Base-by-base conservation (phyloP, 495 filamentous ascomycete genomes). In the Xylaria grammica region DNA sequence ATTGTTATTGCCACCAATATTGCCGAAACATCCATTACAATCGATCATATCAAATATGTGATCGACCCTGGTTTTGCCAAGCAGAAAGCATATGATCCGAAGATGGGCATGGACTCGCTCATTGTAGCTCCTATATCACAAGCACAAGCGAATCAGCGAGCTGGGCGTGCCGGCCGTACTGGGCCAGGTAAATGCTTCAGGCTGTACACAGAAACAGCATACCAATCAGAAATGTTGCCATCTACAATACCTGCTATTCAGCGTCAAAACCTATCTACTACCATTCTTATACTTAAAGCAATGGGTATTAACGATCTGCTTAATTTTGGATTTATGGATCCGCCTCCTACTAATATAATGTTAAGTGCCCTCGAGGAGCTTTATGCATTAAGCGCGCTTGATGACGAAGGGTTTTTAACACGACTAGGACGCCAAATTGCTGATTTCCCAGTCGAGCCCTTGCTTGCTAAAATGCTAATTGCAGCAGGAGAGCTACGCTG, bases 1-100 rank as follows among this genome's bases (percentile, higher is more conserved):
- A 93, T 97, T 17, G 91, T 99, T 53, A 97, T 99, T 74, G 96
- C 95, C 2, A 99, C 95, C 19, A 99, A 99, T 67, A 99, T 99
- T 71, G 95, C 95, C 0, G 95, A 99, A 72, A 99, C 95, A 0
- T 96, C 91, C 17, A 94, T 99, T 68, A 99, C 95, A 0, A 97
- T 99, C 62, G 95, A 98, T 74, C 88, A 91, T 44, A 96, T 99
- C 65, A 96, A 96, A 79, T 99, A 96, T 74, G 96, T 99, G 34
- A 86, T 99, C 40, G 95, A 99, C 72, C 94, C 95, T 7, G 95
- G 95, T 2, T 98, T 98, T 69, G 94, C 97, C 63, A 99, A 98
- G 80, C 94, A 98, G 70, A 97, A 96, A 67, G 92, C 92, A 19
- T 99, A 95, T 71, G 94, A 99, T 72, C 91, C 94, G 0, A 97